phyloP scores from a whole-genome alignment of 805 yeast species.

The Pichia nanzhaoensis region DNA sequence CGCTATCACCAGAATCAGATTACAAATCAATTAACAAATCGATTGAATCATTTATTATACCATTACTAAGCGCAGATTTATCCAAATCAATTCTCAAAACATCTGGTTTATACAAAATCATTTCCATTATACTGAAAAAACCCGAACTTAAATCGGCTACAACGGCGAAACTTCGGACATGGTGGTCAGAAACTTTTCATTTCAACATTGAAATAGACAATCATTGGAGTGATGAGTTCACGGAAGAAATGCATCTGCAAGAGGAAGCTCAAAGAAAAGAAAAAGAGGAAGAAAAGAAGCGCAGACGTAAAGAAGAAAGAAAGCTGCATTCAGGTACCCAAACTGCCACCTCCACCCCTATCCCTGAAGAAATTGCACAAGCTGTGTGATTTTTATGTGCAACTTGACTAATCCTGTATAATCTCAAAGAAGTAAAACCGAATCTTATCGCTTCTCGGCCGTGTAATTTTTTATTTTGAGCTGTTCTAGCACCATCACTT shows the following conservation, averaged over 20 bases:
- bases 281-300: constrained; percentile 36
- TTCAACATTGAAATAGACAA: constrained; percentile 26
- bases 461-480: not conserved
- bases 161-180: constrained; percentile 15
- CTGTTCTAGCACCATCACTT: no score
- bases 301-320: constrained; percentile 15
- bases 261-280: constrained; percentile 17
- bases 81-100: constrained; percentile 28
- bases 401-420: no score
- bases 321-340: constrained; percentile 20
- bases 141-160: constrained; percentile 27
- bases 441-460: not conserved
- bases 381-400: no score
- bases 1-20: constrained; percentile 15
- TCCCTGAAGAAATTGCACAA: not conserved
- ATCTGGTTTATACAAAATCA: constrained; percentile 28
- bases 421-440: no score
- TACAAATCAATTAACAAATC: constrained; percentile 18
- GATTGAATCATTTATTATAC: constrained; percentile 20
- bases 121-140: constrained; percentile 30
- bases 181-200: constrained; percentile 24
- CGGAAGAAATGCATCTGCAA: constrained; percentile 17
- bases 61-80: constrained; percentile 21
- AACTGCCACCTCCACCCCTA: not conserved
- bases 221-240: constrained; percentile 24